Percentiles rank a stretch among this genome's conserved stretches.
Evolutionary conservation across 768 basidiomycete genomes (phyloP).

Genomic region (Termitomyces titanicus): DNA sequence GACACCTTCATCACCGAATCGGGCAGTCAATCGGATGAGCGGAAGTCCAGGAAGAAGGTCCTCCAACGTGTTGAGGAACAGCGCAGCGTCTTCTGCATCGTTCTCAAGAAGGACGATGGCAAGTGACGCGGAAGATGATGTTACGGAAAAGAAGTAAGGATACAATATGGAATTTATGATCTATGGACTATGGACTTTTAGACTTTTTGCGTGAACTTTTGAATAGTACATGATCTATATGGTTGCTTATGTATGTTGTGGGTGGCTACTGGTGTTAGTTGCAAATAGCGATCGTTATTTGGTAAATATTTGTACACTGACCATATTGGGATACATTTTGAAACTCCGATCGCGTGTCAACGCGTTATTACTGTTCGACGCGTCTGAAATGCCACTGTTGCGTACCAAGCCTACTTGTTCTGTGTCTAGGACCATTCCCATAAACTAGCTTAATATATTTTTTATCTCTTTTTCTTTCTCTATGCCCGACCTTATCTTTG

Average conservation of each 20-base stretch:
- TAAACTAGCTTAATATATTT: no score
- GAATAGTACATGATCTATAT: neutral
- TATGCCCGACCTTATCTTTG: no score
- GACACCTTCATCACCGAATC: conserved; percentile 24
- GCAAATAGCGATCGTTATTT: no score
- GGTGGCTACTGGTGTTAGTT: rapidly evolving
- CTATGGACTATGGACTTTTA: conserved; percentile 8
- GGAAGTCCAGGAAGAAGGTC: conserved; percentile 42
- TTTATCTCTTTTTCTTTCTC: no score
- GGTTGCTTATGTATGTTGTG: neutral
- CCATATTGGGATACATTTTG: no score
- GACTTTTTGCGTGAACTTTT: neutral
- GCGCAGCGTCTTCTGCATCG: conserved; percentile 26
- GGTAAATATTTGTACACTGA: no score
- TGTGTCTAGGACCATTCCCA: no score
- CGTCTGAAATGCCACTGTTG: no score
- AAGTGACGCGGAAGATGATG: conserved; percentile 78
- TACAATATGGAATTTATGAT: conserved; percentile 2
- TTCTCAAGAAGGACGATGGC: conserved; percentile 78
- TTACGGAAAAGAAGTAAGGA: conserved; percentile 35
- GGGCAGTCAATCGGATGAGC: conserved; percentile 44
- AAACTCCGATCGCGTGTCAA: no score
- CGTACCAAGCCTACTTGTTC: no score
- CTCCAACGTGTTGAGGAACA: conserved; percentile 43
- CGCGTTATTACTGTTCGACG: no score